Conservation (phyloP, 495 filamentous ascomycete genomes). For the Talaromyces adpressus region DNA sequence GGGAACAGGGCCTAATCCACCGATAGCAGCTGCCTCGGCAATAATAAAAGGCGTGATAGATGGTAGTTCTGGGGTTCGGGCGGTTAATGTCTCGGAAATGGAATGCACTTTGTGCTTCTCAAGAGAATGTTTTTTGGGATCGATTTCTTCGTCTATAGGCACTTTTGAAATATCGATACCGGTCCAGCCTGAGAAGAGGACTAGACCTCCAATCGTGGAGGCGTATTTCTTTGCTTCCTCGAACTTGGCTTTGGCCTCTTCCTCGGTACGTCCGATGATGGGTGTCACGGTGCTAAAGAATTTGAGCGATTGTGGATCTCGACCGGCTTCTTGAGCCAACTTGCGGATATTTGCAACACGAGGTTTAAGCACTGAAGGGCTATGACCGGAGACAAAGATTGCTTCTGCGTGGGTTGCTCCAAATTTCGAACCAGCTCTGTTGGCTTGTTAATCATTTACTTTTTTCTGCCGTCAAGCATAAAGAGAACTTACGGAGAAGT, state of each 20-base stretch:
- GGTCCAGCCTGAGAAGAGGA: slow-evolving; percentile 55
- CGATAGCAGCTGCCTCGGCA: slow-evolving; percentile 51
- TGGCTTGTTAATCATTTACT: no score
- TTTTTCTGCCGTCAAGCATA: no score
- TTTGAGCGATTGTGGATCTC: slow-evolving; percentile 51
- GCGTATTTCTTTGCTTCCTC: slow-evolving; percentile 44
- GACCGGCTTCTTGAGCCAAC: slow-evolving; percentile 40
- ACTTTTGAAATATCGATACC: slow-evolving; percentile 54
- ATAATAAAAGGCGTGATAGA: slow-evolving; percentile 46
- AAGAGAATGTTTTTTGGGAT: slow-evolving; percentile 34
- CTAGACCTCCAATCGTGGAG: slow-evolving; percentile 48
- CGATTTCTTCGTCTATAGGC: slow-evolving; percentile 50
- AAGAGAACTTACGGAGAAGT: slow-evolving; percentile 29
- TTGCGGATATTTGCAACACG: slow-evolving; percentile 51
- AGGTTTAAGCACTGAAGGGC: slow-evolving; percentile 38
- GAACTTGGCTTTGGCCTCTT: slow-evolving; percentile 48
- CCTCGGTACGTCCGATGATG: slow-evolving; percentile 49
- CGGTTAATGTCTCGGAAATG: slow-evolving; percentile 43
- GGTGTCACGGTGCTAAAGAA: slow-evolving; percentile 54
- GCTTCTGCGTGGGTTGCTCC: slow-evolving; percentile 56
- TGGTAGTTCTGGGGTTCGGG: slow-evolving; percentile 41
- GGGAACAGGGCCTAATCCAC: slow-evolving; percentile 45
- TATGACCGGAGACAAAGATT: slow-evolving; percentile 55
- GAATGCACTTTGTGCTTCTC: slow-evolving; percentile 47
- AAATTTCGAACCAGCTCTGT: slow-evolving; percentile 45